Percentiles rank a stretch among this genome's conserved stretches.
Conservation (phyloP, 208 protist species). For the Leptomonas seymouri region DNA sequence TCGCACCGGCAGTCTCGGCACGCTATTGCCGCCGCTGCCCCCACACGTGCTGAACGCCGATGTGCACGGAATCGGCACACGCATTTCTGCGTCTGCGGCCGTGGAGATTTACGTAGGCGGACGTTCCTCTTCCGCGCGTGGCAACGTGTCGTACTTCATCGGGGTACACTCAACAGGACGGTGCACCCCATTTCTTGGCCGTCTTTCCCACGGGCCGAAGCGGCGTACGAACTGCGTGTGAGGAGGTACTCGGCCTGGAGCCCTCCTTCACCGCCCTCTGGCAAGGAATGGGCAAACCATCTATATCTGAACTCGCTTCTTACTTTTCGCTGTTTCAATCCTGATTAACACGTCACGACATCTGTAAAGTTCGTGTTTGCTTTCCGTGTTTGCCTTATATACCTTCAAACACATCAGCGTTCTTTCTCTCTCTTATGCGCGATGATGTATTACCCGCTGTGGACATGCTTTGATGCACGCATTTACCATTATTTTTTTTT, state of each 20-base stretch:
- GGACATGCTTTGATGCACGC: too few species aligned
- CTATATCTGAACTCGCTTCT: too few species aligned
- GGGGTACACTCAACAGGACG: background rate
- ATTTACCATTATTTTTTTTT: too few species aligned
- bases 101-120: background rate
- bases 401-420: too few species aligned
- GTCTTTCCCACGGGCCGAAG: conserved; percentile 16
- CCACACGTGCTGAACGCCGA: conserved; percentile 1
- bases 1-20: background rate
- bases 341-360: too few species aligned
- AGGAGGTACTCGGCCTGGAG: background rate
- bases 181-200: conserved; percentile 10
- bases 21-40: background rate
- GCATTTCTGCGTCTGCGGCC: background rate
- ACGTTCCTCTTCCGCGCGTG: background rate
- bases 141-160: background rate
- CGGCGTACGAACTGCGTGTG: conserved; percentile 7
- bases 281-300: background rate
- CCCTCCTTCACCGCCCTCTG: background rate
- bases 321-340: too few species aligned
- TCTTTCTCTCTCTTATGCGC: too few species aligned
- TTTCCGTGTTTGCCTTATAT: too few species aligned
- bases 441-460: too few species aligned
- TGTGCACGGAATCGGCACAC: background rate
- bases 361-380: too few species aligned